Evolutionary conservation across 1,284 basidiomycete species (phyloP).

Genomic region (Trichosporon ovoides): DNA sequence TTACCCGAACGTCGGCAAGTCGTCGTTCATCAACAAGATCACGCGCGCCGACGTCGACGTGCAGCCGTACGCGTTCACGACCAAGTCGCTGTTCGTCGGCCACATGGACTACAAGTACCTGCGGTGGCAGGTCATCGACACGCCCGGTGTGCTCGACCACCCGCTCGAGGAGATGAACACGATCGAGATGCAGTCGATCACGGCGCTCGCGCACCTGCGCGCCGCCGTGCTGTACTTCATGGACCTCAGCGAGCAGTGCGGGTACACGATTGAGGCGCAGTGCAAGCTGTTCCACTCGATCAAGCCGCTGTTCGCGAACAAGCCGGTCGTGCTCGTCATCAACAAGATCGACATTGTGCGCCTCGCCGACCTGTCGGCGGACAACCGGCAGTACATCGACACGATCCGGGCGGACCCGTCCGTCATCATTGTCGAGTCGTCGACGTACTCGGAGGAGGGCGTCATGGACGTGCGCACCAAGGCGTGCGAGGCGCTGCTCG

Average conservation of each 20-base stretch:
- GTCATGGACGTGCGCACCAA: conserved; percentile 90
- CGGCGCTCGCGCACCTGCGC: conserved; percentile 87
- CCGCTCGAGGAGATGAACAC: conserved; percentile 98
- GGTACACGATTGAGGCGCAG: conserved; percentile 87
- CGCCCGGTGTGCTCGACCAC: conserved; percentile 78
- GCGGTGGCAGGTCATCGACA: conserved; percentile 96
- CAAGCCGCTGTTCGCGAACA: conserved; percentile 87
- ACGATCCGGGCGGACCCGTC: conserved; percentile 72
- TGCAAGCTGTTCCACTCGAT: conserved; percentile 97
- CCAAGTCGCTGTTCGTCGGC: conserved; percentile 91
- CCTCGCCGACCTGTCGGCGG: conserved; percentile 70
- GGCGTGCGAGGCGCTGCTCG: conserved; percentile 85
- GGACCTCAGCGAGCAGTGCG: conserved; percentile 94
- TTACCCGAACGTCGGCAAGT: conserved; percentile 96
- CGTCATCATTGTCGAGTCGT: conserved; percentile 72
- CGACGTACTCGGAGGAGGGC: conserved; percentile 89
- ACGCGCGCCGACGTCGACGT: conserved; percentile 96
- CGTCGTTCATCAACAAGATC: conserved; percentile 96
- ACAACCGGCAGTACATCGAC: conserved; percentile 70
- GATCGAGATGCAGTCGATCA: conserved; percentile 98
- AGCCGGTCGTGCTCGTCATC: conserved; percentile 85
- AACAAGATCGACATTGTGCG: conserved; percentile 92
- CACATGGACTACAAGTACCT: conserved; percentile 97
- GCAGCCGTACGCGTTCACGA: conserved; percentile 96
- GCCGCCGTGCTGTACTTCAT: conserved; percentile 91